These are phyloP conservation scores for Secale cereale DNA, from an alignment of 176 grass and related monocot genomes.

Conservation along the genomic window DNA sequence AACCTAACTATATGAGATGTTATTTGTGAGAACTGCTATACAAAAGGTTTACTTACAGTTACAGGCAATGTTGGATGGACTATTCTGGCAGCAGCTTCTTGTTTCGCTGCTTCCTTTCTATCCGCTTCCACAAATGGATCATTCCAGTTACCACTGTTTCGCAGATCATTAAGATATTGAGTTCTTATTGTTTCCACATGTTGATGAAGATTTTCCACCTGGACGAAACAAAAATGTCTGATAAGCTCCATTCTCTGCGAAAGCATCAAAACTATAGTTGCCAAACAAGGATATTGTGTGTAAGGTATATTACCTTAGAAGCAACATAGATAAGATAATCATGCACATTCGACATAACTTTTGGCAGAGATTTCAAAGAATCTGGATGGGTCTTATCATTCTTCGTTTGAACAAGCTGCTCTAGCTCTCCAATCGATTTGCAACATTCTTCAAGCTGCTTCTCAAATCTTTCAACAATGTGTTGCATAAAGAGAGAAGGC, in stretches of 20 bases:
- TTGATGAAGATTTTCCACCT: conserved; percentile 87
- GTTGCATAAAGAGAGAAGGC: conserved; percentile 66
- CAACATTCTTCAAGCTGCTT: conserved; percentile 55
- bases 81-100: conserved; percentile 54
- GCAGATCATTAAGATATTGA: conserved; percentile 47
- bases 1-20: background rate
- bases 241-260: background rate
- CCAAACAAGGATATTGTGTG: conserved; percentile 1
- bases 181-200: conserved; percentile 58
- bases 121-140: conserved; percentile 80
- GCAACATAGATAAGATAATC: conserved; percentile 90
- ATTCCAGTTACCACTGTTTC: conserved; percentile 37
- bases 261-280: conserved; percentile 1
- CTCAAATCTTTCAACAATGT: conserved; percentile 61
- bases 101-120: conserved; percentile 60
- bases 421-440: conserved; percentile 64
- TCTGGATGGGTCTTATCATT: conserved; percentile 37
- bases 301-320: conserved; percentile 59
- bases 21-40: background rate
- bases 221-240: conserved; percentile 36
- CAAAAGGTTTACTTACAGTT: conserved; percentile 16
- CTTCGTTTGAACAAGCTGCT: conserved; percentile 68
- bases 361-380: conserved; percentile 57
- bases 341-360: conserved; percentile 73
- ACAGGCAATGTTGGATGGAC: conserved; percentile 55